Evolutionary conservation across 2,329 filamentous ascomycete species (phyloP).

Genomic region (Cercospora citrullina): DNA sequence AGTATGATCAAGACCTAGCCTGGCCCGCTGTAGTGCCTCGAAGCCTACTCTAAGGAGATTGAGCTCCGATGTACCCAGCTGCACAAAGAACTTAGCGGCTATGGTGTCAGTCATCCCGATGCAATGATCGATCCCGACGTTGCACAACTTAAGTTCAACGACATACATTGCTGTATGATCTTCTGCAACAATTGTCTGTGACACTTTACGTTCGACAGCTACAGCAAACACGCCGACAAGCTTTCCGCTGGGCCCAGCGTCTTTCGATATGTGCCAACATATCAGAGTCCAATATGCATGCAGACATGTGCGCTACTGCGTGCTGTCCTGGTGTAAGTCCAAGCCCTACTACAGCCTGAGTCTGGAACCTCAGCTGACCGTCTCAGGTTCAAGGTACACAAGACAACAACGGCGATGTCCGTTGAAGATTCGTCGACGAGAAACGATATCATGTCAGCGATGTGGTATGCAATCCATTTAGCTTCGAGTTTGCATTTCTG

Average conservation of each 20-base stretch:
- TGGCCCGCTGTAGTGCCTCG: background rate
- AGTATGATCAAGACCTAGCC: background rate
- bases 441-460: background rate
- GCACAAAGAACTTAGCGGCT: background rate
- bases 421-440: background rate
- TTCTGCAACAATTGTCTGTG: background rate
- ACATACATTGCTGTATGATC: background rate
- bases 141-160: background rate
- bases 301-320: background rate
- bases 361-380: background rate
- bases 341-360: background rate
- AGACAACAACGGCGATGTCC: background rate
- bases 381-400: background rate
- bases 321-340: slow-evolving; percentile 1
- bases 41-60: background rate
- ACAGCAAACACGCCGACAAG: background rate
- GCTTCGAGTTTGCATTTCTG: background rate
- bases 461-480: background rate
- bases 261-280: background rate
- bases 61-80: background rate
- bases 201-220: background rate
- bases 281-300: background rate
- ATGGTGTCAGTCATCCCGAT: background rate
- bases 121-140: background rate
- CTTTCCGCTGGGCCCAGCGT: background rate